phyloP scores from a whole-genome alignment of 202 grass and related monocot species.

The Panicum hallii region DNA sequence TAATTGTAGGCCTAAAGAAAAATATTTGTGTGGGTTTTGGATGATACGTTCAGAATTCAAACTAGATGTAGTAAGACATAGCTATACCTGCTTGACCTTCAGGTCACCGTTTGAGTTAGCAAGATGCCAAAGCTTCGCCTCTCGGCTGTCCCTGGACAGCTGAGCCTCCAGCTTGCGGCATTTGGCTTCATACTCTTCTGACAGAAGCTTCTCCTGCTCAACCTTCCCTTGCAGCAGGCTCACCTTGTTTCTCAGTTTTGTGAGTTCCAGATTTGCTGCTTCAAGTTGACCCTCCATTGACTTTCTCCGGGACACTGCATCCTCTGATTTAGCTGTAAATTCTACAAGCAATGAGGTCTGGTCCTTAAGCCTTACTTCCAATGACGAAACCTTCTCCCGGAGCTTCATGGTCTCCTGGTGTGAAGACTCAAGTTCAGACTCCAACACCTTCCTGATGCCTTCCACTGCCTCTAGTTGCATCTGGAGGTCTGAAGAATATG shows the following conservation, averaged over 20 bases:
- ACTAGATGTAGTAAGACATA: constrained; percentile 12
- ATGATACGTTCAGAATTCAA: not conserved
- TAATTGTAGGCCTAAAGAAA: not conserved
- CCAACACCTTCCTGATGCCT: constrained; percentile 60
- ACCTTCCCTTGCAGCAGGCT: constrained; percentile 70
- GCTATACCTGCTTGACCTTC: constrained; percentile 83
- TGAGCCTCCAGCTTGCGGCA: constrained; percentile 80
- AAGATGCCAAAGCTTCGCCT: constrained; percentile 57
- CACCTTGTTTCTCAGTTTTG: constrained; percentile 62
- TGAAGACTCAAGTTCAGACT: constrained; percentile 62
- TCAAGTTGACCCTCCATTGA: constrained; percentile 69
- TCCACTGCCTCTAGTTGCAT: constrained; percentile 60
- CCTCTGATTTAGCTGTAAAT: constrained; percentile 57
- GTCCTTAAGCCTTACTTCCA: constrained; percentile 76
- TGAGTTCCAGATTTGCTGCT: constrained; percentile 61
- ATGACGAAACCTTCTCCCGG: constrained; percentile 54
- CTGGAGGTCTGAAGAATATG: constrained; percentile 57
- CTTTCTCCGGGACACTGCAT: constrained; percentile 53
- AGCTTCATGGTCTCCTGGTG: constrained; percentile 51
- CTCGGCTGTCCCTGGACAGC: constrained; percentile 65
- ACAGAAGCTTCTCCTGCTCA: constrained; percentile 74
- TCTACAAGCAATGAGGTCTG: constrained; percentile 70
- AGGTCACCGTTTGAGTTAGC: constrained; percentile 64
- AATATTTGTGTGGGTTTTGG: not conserved
- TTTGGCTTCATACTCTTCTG: constrained; percentile 75